Base-by-base conservation (phyloP, 1,139 yeast genomes). In the Candida tetrigidarum region DNA sequence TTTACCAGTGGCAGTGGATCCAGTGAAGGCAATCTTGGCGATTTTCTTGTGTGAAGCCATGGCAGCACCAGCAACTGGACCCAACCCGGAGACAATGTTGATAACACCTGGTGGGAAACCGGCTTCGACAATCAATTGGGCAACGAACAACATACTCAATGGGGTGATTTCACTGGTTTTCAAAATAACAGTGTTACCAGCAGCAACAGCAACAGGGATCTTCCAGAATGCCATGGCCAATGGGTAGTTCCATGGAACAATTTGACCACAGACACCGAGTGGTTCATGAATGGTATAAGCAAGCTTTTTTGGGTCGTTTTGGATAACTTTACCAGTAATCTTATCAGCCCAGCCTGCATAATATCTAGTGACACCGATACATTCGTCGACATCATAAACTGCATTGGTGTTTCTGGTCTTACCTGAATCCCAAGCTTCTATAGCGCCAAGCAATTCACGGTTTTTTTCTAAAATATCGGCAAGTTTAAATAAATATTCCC, bases 331-430 rank as follows among this genome's bases (percentile, higher is more conserved):
- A 30, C 96, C 96, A 48, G 78, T 81, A 48, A 86, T 65, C 67
- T 87, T 86, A 67, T 88, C 96, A 38, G 93, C 87, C 83, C 88
- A 86, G 14, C 96, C 95, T 37, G 93, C 96, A 58, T 79, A 86
- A 65, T 86, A 86, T 60, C 82, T 76, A 65, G 83, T 72, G 52
- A 78, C 79, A 49, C 69, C 72, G 56, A 80, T 71, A 50, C 84
- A 74, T 58, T 82, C 81, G 34, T 68, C 80, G 42, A 87, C 71
- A 60, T 88, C 96, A 60, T 73, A 76, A 23, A 63, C 60, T 5
- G 79, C 78, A 53, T 74, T 74, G 44, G 58, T 58, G 42, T 74
- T 74, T 56, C 81, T 71, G 42, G 90, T 81, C 68, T 87, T 87
- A 62, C 96, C 96, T 49, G 88, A 84, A 62, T 87, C 95, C 76